phyloP scores from a whole-genome alignment of 2,329 filamentous ascomycete species.

The Penicillium hordei region DNA sequence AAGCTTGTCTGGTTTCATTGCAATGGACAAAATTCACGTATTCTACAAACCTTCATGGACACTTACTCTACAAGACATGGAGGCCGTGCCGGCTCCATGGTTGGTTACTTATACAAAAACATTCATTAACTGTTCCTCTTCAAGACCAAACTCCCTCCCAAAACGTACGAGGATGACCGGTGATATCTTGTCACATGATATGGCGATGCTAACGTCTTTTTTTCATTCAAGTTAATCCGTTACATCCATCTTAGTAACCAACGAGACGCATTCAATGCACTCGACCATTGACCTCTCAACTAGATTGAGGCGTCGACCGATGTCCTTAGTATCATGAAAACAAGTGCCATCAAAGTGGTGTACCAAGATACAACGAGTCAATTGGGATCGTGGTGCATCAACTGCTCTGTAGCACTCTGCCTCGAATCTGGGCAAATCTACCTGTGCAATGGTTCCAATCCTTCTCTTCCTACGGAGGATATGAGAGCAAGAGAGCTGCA shows the following conservation, averaged over 20 bases:
- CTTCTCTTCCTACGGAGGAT: not conserved
- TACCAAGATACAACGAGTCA: not conserved
- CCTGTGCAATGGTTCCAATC: not conserved
- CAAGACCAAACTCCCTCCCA: not conserved
- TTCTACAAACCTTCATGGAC: not conserved
- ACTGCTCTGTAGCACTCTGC: not conserved
- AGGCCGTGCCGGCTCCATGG: not conserved
- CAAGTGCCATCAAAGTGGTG: slow-evolving; percentile 18
- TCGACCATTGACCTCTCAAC: slow-evolving; percentile 8
- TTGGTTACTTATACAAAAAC: not conserved
- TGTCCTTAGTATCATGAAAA: slow-evolving; percentile 15
- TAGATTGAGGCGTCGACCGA: slow-evolving; percentile 21
- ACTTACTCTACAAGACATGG: not conserved
- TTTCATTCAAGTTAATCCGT: not conserved
- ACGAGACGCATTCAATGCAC: not conserved
- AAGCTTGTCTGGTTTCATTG: slow-evolving; percentile 14
- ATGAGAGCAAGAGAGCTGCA: too few relatives aligned
- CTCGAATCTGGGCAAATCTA: not conserved
- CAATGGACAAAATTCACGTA: slow-evolving; percentile 3
- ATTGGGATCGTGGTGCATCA: not conserved
- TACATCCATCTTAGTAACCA: not conserved
- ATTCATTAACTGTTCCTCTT: not conserved
- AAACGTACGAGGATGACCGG: not conserved
- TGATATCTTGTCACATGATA: not conserved
- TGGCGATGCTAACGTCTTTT: not conserved